A percentile compares a stretch with the other conserved stretches of the same genome.
Conservation (phyloP, 75 land plant species). For the Cryptomeria japonica region DNA sequence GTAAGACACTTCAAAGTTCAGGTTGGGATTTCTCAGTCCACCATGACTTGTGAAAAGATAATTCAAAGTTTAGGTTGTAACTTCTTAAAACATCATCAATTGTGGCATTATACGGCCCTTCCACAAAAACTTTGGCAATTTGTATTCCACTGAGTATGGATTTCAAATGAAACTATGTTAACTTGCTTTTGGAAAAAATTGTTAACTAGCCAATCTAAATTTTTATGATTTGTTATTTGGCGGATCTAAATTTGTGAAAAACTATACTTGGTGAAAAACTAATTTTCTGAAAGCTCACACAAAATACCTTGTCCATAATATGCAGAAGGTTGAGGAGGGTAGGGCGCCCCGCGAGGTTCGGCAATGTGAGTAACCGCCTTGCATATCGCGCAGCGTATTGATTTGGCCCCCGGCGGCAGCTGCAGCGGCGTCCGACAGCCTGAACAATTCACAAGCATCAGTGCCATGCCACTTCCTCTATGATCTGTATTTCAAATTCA, state of each 20-base stretch:
- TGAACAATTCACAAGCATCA: slow-evolving; percentile 72
- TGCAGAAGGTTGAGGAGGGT: slow-evolving; percentile 15
- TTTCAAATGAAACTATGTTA: too few species aligned
- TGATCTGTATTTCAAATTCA: not conserved
- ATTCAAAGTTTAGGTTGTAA: not conserved
- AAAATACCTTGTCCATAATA: not conserved
- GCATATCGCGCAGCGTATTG: slow-evolving; percentile 83
- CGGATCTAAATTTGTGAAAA: too few species aligned
- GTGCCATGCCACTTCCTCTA: not conserved
- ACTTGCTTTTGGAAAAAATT: not conserved
- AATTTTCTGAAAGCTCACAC: not conserved
- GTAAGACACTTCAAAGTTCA: not conserved
- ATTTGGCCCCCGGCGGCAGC: slow-evolving; percentile 71
- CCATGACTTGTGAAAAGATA: not conserved
- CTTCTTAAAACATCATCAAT: not conserved
- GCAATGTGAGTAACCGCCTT: slow-evolving; percentile 58
- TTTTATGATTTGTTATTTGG: not conserved
- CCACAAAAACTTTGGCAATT: not conserved
- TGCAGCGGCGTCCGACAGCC: slow-evolving; percentile 66
- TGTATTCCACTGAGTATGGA: too few species aligned
- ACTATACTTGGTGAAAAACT: too few species aligned
- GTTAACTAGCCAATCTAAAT: not conserved
- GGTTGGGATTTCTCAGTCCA: not conserved
- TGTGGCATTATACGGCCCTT: not conserved
- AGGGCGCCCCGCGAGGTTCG: slow-evolving; percentile 22